A percentile compares a stretch with the other conserved stretches of the same genome.
Evolutionary conservation across 306 rosid genomes (phyloP).

Genomic region (Cajanus cajan): DNA sequence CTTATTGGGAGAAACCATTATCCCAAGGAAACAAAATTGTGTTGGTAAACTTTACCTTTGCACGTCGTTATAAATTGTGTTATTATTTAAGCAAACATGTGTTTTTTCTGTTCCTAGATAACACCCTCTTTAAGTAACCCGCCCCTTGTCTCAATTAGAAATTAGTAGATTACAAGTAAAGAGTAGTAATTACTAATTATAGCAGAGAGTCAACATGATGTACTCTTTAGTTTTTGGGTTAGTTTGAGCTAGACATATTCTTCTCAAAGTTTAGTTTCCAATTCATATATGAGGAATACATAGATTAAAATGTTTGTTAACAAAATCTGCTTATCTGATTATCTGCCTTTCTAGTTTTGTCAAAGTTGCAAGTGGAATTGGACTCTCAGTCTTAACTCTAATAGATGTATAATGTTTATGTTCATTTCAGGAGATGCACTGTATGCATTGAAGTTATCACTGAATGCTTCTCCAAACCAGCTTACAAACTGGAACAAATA

Average conservation of each 20-base stretch:
- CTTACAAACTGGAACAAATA: conserved; percentile 73
- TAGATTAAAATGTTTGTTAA: neutral
- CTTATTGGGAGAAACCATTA: neutral
- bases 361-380: conserved; percentile 21
- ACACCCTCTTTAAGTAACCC: neutral
- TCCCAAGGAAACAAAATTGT: neutral
- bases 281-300: neutral
- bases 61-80: too few relatives aligned
- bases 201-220: too few relatives aligned
- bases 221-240: neutral
- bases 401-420: conserved; percentile 29
- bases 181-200: neutral
- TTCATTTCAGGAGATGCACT: conserved; percentile 72
- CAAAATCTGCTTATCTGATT: neutral
- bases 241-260: neutral
- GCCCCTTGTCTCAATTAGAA: neutral
- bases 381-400: conserved; percentile 16
- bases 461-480: conserved; percentile 61
- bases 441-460: conserved; percentile 47
- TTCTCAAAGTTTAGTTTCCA: neutral
- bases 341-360: conserved; percentile 2
- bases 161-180: neutral
- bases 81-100: too few relatives aligned
- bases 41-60: neutral
- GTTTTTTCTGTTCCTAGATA: too few relatives aligned